Evolutionary conservation across 2,329 filamentous ascomycete genomes (phyloP), one percentile per base, ranked within the genome.

Genomic region (Exutisphaerella laricina): DNA sequence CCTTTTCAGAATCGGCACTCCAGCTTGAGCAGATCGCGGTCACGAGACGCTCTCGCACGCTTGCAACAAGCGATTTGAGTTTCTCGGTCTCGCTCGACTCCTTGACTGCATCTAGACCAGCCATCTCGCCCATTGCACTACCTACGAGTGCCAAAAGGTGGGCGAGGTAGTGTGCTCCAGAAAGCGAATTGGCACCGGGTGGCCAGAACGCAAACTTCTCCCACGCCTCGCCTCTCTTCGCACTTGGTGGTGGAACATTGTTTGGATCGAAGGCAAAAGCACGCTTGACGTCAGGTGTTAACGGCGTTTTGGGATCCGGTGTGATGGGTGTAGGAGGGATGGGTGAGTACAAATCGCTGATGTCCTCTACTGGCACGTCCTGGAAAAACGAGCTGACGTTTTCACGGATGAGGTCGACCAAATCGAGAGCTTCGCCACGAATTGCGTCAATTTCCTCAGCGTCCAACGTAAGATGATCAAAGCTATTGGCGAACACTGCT

Each of bases 141-240:
- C 90, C 88, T 3, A 98, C 79, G 3, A 96, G 71, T 0, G 81
- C 74, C 16, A 97, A 71, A 61, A 92, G 83, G 61, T 85, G 88
- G 38, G 85, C 81, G 4, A 98, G 74, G 59, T 94, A 96, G 62
- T 94, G 80, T 1, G 90, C 86, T n/a, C 86, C 90, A 45, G 88
- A 94, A 17, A 97, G 70, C 0, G 89, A 89, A 60, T 96, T 97
- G 2, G 88, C 85, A 68, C 85, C 84, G 0, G 90, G 92, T 3
- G 90, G 89, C 89, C 90, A 97, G 65, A 97, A 98, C 0, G 89
- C 90, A 64, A 68, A 92, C 80, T 68, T 90, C 84, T 97, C 92
- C 88, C 88, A 97, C 0, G 82, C 70, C 4, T 89, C 90, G 32
- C 78, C 78, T 54, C 76, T 63, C 4, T 66, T 85, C 0, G 88